Conservation (phyloP, 306 rosid species). For the Trifolium pratense region DNA sequence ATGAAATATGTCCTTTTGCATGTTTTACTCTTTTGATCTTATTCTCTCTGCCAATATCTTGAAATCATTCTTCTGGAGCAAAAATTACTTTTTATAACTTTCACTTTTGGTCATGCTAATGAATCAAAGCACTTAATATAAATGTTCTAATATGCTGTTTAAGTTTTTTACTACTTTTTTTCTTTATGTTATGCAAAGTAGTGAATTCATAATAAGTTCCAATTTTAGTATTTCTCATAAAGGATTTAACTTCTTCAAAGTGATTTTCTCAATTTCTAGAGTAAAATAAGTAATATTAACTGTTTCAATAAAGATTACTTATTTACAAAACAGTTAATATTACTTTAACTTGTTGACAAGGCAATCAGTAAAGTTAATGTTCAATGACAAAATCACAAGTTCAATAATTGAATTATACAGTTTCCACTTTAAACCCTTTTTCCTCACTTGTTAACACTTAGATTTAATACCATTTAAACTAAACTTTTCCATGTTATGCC, state of each 20-base stretch:
- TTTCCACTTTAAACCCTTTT: not conserved
- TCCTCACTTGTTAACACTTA: not conserved
- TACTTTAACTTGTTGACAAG: no score
- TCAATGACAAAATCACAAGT: not conserved
- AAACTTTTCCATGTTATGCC: not conserved
- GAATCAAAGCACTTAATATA: not conserved
- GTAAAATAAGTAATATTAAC: not conserved
- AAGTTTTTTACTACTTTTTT: not conserved
- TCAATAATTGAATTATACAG: not conserved
- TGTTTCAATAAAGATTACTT: no score
- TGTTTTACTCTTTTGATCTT: not conserved
- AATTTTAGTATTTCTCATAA: not conserved
- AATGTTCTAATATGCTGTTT: not conserved
- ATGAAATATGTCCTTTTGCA: not conserved
- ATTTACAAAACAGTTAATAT: no score
- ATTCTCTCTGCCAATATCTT: not conserved
- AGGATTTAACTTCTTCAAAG: not conserved
- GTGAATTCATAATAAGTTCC: slow-evolving; percentile 8
- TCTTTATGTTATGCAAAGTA: not conserved
- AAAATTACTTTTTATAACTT: not conserved
- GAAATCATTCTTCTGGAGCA: not conserved
- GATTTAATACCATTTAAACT: not conserved
- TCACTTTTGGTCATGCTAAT: not conserved
- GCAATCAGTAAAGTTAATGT: not conserved
- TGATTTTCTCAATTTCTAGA: not conserved